These are phyloP conservation scores for Venustampulla echinocandica DNA, from an alignment of 495 filamentous ascomycete genomes.

Conservation along the genomic window DNA sequence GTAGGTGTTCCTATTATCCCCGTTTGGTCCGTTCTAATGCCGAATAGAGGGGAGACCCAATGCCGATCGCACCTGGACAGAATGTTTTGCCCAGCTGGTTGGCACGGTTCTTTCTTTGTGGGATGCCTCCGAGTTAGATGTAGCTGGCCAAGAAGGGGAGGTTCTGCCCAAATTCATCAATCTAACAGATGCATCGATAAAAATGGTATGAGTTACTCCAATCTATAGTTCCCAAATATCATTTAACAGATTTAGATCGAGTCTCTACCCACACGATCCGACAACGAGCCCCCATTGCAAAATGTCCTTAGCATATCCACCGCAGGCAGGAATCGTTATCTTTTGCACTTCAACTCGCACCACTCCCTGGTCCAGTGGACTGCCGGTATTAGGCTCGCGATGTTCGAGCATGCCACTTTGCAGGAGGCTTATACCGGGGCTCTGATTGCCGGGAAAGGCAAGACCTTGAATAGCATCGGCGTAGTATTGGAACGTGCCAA, in stretches of 20 bases:
- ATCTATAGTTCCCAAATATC: not conserved
- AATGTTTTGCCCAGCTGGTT: conserved; percentile 95
- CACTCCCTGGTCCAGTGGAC: conserved; percentile 95
- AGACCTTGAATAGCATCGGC: conserved; percentile 74
- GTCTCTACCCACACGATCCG: conserved; percentile 70
- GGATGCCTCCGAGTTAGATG: conserved; percentile 91
- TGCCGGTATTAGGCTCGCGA: conserved; percentile 82
- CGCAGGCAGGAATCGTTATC: conserved; percentile 87
- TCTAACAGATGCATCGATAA: conserved; percentile 91
- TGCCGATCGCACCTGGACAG: conserved; percentile 80
- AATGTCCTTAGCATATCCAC: conserved; percentile 95
- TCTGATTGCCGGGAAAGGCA: conserved; percentile 91
- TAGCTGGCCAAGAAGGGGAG: conserved; percentile 70
- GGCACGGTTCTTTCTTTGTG: conserved; percentile 92
- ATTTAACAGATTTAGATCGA: conserved; percentile 58
- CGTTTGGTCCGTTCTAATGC: conserved; percentile 19
- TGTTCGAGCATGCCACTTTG: conserved; percentile 88
- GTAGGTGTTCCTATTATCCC: conserved; percentile 39
- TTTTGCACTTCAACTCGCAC: conserved; percentile 91
- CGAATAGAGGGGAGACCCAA: conserved; percentile 76
- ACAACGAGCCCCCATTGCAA: conserved; percentile 67
- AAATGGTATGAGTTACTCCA: conserved; percentile 60
- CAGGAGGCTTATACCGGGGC: conserved; percentile 97
- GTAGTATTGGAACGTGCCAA: conserved; percentile 72
- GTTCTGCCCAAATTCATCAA: conserved; percentile 95